Base-by-base conservation (phyloP, 225 moss, liverwort and hornwort genomes). In the Pseudisothecium myosuroides region DNA sequence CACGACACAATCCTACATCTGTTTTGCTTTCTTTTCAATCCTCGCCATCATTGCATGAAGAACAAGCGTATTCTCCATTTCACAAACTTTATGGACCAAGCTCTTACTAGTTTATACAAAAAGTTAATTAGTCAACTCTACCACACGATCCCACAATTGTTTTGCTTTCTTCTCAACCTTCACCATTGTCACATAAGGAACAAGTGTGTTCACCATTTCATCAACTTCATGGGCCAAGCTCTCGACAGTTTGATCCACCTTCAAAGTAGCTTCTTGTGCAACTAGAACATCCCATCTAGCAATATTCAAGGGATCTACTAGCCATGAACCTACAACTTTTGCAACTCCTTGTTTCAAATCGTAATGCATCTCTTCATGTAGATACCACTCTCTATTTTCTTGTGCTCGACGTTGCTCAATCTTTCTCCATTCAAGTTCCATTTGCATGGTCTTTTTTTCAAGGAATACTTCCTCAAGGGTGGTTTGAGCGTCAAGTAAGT, bases 1-100 rank as follows among this genome's bases (percentile, higher is more conserved):
- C 12, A 36, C 47, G 5, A 47, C 29, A 1, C 21, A 5, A 76
- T 86, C 39, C 76, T 14, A n/a, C 28, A 86, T 9, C 8, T 5
- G 20, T 19, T 86, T 62, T 2, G 86, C 76, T 75, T 49, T 20
- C 62, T 50, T 86, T 21, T 86, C 62, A 13, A 10, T 14, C 14
- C 1, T 62, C 17, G 7, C 63, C 52, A 86, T 50, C 4, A 1
- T 2, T 1, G 8, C 7, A 37, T 76, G 76, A 36, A 28, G 14
- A 29, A 86, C 76, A n/a, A 13, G 10, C 1, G 12, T 5, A 2
- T 80, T 24, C 28, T 62, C 15, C 62, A 86, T 62, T 36, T 32
- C 28, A 20, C 21, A 1, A 17, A 76, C 28, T 62, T 76, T 28
- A 7, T 1, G 0, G 0, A 4, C 3, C 17, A 76, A 61, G 10